Base-by-base conservation (phyloP, 2,329 filamentous ascomycete species). In the Colletotrichum liaoningense region DNA sequence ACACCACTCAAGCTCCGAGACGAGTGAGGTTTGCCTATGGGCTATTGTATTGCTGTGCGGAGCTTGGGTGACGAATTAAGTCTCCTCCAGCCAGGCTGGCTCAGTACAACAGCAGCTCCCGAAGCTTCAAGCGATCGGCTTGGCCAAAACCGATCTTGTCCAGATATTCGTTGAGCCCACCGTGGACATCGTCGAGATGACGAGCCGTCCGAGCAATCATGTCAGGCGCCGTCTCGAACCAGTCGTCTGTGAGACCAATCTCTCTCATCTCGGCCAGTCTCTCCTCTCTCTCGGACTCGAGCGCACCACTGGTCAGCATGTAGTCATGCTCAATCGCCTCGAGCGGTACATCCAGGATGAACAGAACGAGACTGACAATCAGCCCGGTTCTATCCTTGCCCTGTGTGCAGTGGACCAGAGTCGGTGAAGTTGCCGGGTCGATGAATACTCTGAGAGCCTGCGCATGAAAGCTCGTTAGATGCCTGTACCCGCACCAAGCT, bases 301-400 rank as follows among this genome's bases (percentile, higher is more conserved):
- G 85, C 52, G 86, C 84, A 68, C 89, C 86, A 72, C 88, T 86
- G 3, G 92, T 94, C 28, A 92, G 86, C 72, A 88, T 81, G 80
- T 97, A 97, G 82, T 97, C 95, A 75, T 91, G 79, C 67, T 90
- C 85, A 55, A 97, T 91, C 2, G 90, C 92, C 0, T 86, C 80
- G 1, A 85, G 71, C 0, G 91, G 89, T 1, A 93, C 82, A 8
- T 82, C 83, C 4, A 93, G 85, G 12, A 93, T 83, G 78, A 96
- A 86, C 24, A 97, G 83, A 0, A 93, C 82, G 4, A 97, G 84
- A 54, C 93, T 85, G 5, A 94, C 86, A 12, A 94, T 86, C 14
- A 97, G 84, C 0, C 95, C 95, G 1, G 91, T 95, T 2, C 95
- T 89, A 79, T 97, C 95, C 80, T 97, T 98, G 71, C 95, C 95